Conservation (phyloP, 176 grass and related monocot genomes). For the Chrysopogon serrulatus region DNA sequence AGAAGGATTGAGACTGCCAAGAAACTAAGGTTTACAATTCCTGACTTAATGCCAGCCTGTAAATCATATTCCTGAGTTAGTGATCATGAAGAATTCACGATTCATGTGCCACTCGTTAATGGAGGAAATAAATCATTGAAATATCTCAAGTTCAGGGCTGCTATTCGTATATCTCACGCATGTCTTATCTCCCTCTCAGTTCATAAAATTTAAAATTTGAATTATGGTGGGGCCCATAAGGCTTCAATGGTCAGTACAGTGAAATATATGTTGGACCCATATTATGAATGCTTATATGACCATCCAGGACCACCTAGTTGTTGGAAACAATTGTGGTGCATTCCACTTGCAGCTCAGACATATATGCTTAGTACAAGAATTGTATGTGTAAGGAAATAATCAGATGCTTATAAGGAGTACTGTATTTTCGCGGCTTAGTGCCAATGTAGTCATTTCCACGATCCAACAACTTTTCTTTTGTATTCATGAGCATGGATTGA, state of each 20-base stretch:
- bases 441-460: not conserved
- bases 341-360: not conserved
- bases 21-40: not conserved
- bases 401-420: not conserved
- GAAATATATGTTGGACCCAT: not conserved
- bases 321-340: not conserved
- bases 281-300: not conserved
- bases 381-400: not conserved
- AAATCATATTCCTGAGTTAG: not conserved
- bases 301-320: not conserved
- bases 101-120: not conserved
- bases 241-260: not conserved
- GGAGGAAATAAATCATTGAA: not conserved
- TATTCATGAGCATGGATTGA: constrained; percentile 9
- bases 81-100: not conserved
- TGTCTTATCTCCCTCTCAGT: not conserved
- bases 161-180: not conserved
- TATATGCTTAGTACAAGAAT: not conserved
- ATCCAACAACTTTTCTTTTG: not conserved
- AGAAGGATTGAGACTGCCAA: not conserved
- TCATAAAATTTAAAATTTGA: not conserved
- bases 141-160: not conserved
- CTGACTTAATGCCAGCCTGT: not conserved
- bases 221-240: not conserved
- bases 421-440: not conserved